A percentile compares a stretch with the other conserved stretches of the same genome.
phyloP scores from a whole-genome alignment of 495 filamentous ascomycete species.

The Pseudoneurospora amorphoporcata region DNA sequence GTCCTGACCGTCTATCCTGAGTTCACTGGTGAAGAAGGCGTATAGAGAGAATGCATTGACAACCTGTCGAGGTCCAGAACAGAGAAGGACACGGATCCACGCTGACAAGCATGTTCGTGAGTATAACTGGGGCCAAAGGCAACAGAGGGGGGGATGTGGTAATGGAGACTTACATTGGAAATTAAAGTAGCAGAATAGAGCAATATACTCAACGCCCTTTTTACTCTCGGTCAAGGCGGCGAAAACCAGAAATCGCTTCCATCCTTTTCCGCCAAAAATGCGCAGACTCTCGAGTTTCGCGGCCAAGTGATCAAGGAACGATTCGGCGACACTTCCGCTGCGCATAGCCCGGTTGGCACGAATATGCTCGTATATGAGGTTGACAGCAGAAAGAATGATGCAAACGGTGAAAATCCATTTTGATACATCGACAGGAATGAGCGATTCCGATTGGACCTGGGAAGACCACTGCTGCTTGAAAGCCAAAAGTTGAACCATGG shows the following conservation, averaged over 20 bases:
- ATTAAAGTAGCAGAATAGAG: conserved; percentile 86
- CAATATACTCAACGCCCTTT: conserved; percentile 83
- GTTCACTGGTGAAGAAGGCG: conserved; percentile 56
- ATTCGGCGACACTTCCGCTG: conserved; percentile 76
- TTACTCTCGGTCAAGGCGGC: conserved; percentile 83
- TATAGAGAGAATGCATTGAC: conserved; percentile 84
- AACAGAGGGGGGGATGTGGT: background rate
- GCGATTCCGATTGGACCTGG: conserved; percentile 27
- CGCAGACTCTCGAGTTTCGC: conserved; percentile 72
- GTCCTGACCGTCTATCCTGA: conserved; percentile 51
- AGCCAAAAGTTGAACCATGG: conserved; percentile 77
- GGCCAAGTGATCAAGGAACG: conserved; percentile 79
- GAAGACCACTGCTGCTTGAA: conserved; percentile 60
- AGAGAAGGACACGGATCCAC: conserved; percentile 80
- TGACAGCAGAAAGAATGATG: conserved; percentile 75
- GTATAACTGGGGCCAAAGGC: background rate
- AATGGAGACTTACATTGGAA: conserved; percentile 60
- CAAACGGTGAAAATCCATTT: conserved; percentile 88
- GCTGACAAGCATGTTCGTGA: conserved; percentile 25
- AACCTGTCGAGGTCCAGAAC: conserved; percentile 81
- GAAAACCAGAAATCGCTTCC: conserved; percentile 84
- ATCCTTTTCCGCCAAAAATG: conserved; percentile 55
- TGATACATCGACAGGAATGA: conserved; percentile 52
- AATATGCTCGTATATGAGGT: conserved; percentile 66
- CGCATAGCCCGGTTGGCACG: conserved; percentile 69